Conservation (phyloP, 371 early-diverging fungal genomes). For the Mucor velutinosus region DNA sequence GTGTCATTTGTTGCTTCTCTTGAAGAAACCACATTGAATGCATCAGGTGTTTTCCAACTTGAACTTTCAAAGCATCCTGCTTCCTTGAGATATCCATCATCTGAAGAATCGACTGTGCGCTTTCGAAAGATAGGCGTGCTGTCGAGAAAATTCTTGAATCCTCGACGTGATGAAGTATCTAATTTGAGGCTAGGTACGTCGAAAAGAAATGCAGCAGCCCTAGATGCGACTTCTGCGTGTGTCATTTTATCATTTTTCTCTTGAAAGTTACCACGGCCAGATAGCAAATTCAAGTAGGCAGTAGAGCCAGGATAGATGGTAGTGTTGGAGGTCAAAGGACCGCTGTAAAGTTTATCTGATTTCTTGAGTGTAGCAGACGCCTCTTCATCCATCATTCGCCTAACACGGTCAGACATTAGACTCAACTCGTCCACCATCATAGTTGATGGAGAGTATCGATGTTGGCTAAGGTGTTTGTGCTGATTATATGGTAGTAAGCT, state of each 20-base stretch:
- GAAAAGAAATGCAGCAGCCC: not conserved
- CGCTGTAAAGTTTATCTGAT: not conserved
- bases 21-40: not conserved
- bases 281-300: not conserved
- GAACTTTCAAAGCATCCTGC: not conserved
- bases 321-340: not conserved
- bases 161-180: not conserved
- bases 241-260: not conserved
- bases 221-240: not conserved
- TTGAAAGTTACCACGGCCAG: not conserved
- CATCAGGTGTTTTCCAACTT: not conserved
- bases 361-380: not conserved
- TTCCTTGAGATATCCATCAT: not conserved
- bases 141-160: not conserved
- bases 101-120: not conserved
- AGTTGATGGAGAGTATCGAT: not conserved
- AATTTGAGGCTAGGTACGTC: not conserved
- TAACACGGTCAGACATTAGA: not conserved
- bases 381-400: not conserved
- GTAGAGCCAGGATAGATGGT: not conserved
- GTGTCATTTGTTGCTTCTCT: not conserved
- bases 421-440: not conserved
- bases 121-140: not conserved
- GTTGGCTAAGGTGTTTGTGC: not conserved
- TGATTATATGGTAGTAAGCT: not conserved